Percentiles rank a stretch among this genome's conserved stretches.
phyloP scores from a whole-genome alignment of 1,284 basidiomycete species.

The Ustilago vetiveriae region DNA sequence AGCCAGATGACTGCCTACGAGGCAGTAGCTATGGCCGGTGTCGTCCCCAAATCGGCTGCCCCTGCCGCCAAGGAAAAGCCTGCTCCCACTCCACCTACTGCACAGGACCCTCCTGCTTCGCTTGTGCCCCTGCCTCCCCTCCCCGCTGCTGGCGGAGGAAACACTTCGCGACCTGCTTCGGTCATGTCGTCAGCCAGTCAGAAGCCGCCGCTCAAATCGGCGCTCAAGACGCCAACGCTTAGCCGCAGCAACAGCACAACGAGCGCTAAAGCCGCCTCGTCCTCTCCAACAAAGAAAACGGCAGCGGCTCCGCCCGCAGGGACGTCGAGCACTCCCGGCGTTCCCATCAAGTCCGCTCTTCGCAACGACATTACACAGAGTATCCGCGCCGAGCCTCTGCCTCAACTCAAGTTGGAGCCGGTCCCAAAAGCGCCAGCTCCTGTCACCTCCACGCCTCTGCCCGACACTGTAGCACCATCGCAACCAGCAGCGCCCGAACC shows the following conservation, averaged over 20 bases:
- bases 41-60: constrained; percentile 41
- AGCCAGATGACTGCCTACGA: constrained; percentile 52
- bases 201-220: constrained; percentile 57
- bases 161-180: constrained; percentile 36
- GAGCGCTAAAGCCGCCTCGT: constrained; percentile 19
- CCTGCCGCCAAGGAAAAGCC: constrained; percentile 29
- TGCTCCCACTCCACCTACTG: background rate
- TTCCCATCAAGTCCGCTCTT: constrained; percentile 32
- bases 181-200: constrained; percentile 45
- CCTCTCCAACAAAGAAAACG: constrained; percentile 38
- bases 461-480: constrained; percentile 10
- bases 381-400: constrained; percentile 29
- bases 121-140: constrained; percentile 9
- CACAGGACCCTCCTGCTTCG: background rate
- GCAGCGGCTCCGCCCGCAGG: constrained; percentile 1
- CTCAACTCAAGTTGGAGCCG: constrained; percentile 47
- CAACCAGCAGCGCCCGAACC: constrained; percentile 6
- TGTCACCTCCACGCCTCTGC: constrained; percentile 36
- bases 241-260: constrained; percentile 38
- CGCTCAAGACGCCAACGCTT: constrained; percentile 50
- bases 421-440: constrained; percentile 49
- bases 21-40: constrained; percentile 55
- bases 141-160: constrained; percentile 3
- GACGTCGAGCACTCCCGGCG: constrained; percentile 1
- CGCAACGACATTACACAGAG: constrained; percentile 43